Conservation (phyloP, 1,284 basidiomycete genomes). For the Rhizoctonia solani region DNA sequence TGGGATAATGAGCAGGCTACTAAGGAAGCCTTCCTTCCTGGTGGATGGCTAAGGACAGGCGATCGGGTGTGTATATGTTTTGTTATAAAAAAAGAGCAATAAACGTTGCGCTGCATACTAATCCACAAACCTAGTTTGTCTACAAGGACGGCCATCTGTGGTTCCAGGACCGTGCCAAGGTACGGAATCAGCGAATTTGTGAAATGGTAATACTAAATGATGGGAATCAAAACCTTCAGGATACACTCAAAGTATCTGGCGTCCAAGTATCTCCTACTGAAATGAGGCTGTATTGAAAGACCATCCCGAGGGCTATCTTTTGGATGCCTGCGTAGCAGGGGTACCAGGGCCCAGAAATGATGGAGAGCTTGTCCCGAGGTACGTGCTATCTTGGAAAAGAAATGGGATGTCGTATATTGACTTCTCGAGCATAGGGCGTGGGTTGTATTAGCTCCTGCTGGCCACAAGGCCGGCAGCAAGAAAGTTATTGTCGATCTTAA, state of each 20-base stretch:
- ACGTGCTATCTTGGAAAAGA: not conserved
- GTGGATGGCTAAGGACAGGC: constrained; percentile 73
- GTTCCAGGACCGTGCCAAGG: constrained; percentile 65
- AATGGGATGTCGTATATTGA: constrained; percentile 12
- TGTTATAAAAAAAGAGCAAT: constrained; percentile 4
- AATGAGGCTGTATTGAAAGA: constrained; percentile 65
- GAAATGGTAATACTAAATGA: not conserved
- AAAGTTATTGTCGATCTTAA: constrained; percentile 56
- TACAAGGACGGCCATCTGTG: constrained; percentile 43
- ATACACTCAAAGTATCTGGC: constrained; percentile 59
- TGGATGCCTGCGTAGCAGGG: constrained; percentile 68
- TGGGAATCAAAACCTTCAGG: not conserved
- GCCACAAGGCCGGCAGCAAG: constrained; percentile 53
- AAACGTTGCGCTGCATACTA: not conserved
- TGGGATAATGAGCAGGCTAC: constrained; percentile 70
- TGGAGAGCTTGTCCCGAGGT: constrained; percentile 26
- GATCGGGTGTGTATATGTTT: constrained; percentile 60
- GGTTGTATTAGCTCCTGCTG: constrained; percentile 64
- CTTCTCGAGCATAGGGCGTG: constrained; percentile 65
- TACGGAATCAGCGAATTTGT: constrained; percentile 38
- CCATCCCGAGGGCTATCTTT: constrained; percentile 61
- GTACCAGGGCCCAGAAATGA: constrained; percentile 46
- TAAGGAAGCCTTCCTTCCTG: constrained; percentile 60
- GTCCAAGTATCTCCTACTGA: constrained; percentile 74
- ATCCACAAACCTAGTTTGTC: not conserved